Evolutionary conservation across 1,139 yeast species (phyloP), one percentile per base, ranked within the genome.

Genomic region (Blastobotrys apis): DNA sequence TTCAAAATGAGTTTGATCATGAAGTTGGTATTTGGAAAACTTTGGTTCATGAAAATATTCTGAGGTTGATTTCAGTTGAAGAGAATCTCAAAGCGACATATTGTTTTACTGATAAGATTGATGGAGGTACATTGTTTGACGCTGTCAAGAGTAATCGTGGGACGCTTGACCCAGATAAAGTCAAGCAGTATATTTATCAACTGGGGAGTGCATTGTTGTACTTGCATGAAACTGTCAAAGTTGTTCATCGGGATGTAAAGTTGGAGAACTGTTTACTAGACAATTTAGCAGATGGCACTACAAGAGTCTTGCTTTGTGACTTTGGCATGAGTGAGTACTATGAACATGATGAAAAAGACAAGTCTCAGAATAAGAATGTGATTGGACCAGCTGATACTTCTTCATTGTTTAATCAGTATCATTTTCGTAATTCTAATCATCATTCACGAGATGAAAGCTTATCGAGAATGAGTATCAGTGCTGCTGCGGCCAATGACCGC

Each of bases 181-280:
- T 66, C 8, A 54, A 54, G 23, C 54, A 55, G n/a, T 75, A 74
- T 51, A 59, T 76, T 1, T 56, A 62, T 29, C 88, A 84, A 54
- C 71, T 86, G 2, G 73, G 78, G 2, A 65, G 71, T 15, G 95
- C 87, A 0, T 62, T 90, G 33, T 55, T 65, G 34, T 86, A 84
- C 60, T 73, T 90, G 77, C 97, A 90, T 62, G 74, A 74, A 10
- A 69, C 72, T 48, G 82, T 81, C 4, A 49, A 53, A 13, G 73
- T 86, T 27, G 90, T 84, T 6, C 97, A 90, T 60, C 94, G 97
- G 2, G 97, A 90, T 64, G 68, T 90, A 35, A 90, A 90, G 63
- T 70, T 88, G 41, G 97, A 90, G 57, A 90, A 90, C 59, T 84
- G 94, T 47, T 66, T 90, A 43, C 66, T 86, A 27, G 80, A 78